Evolutionary conservation across 2,329 filamentous ascomycete species (phyloP), one percentile per base, ranked within the genome.

Genomic region (Uncinocarpus reesii): DNA sequence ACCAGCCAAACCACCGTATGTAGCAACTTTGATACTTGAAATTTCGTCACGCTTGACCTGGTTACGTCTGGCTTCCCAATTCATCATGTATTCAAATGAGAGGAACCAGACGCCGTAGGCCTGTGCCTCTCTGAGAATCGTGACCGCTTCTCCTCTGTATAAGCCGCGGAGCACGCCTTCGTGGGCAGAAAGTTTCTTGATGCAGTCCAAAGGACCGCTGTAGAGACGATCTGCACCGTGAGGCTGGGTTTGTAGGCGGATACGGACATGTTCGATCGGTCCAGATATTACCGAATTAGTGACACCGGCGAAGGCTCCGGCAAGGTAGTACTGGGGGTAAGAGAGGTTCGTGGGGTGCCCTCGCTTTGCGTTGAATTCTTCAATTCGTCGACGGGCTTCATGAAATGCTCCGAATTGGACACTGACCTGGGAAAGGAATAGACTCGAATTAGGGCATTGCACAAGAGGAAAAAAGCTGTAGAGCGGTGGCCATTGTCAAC

Each of bases 361-460:
- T 52, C 64, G 56, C 58, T 70, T 68, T 54, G 72, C 64, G 68
- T 94, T 94, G 56, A 77, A 75, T 37, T 78, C 72, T 71, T 96
- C 90, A 64, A 98, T 81, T 60, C 78, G 83, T 51, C 92, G 86
- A 52, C 86, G 85, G 7, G 90, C 89, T 62, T 84, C 83, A 74
- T 95, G 88, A 76, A 96, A 98, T 59, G 85, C 92, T 54, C 89
- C 92, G 67, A 98, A 98, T 73, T 98, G 92, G 59, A 98, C 84
- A n/a, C 88, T 95, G 38, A 81, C 74, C 71, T 74, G 49, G 18
- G 21, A 31, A 35, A 45, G 21, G 23, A 36, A 42, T 35, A 52
- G 47, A 50, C 42, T 4, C 10, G 21, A 7, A 16, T 36, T 8
- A 18, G 41, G 44, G n/a, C n/a, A n/a, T n/a, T 49, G 32, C 6